Evolutionary conservation across 305 asterid genomes (phyloP), one percentile per base, ranked within the genome.

Genomic region (Fraxinus angustifolia): DNA sequence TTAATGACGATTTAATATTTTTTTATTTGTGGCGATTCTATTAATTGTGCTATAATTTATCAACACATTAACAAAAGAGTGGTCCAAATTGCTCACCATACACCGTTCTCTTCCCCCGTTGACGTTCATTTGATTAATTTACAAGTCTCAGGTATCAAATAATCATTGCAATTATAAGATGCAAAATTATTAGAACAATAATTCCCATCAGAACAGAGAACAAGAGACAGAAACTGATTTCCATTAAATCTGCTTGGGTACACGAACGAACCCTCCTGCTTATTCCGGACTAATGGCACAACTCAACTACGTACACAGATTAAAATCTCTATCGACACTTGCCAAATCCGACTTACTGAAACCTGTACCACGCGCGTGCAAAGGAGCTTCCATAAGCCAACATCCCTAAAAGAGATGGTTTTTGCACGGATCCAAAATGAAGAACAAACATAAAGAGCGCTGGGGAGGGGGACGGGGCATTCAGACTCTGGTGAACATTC

Each of bases 261-360:
- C 82, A n/a, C 76, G 73, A 36, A 48, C 6, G 56, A 50, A 82
- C 75, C 48, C 23, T 23, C 40, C 35, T 11, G 10, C 16, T 16
- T 28, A 26, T 58, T 58, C 23, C 19, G 12, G 10, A 58, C 67
- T 17, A 23, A 16, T 5, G 6, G 21, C 17, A 28, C 78, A 83
- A 48, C 79, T 81, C 70, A 56, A 83, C 85, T 45, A 26, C 67
- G 78, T 80, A 79, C 75, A 85, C 82, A 76, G 30, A 19, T 58
- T 77, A 17, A 1, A 4, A 60, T 21, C 82, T 79, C 62, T 83
- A 84, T 83, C 82, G 84, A 85, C 90, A 89, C 48, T 85, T 78
- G 75, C 83, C 87, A 85, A 79, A 81, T 83, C 81, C 79, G 56
- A 62, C 83, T 82, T 81, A 42, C 31, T 78, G 5, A 36, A 10